Evolutionary conservation across 495 filamentous ascomycete species (phyloP).

Genomic region (Aspergillus nidulans): DNA sequence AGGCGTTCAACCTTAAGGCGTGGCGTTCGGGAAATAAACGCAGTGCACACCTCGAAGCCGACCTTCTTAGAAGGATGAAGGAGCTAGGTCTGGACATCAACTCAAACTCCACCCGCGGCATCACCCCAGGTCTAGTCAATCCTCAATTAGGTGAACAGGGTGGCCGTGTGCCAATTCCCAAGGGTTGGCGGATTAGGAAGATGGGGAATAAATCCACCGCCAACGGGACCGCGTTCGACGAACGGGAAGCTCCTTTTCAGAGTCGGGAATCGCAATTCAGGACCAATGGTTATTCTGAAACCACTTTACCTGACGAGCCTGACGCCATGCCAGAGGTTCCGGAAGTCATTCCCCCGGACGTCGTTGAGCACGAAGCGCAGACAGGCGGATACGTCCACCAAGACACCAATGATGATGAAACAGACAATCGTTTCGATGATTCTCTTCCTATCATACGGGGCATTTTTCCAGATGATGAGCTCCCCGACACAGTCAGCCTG

Average conservation of each 20-base stretch:
- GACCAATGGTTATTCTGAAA: not conserved
- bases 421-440: not conserved
- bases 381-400: not conserved
- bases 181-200: not conserved
- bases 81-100: conserved; percentile 2
- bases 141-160: conserved; percentile 14
- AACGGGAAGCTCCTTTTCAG: not conserved
- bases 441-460: not conserved
- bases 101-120: conserved; percentile 24
- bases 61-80: conserved; percentile 5
- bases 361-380: not conserved
- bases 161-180: conserved; percentile 13
- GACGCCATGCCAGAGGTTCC: not conserved
- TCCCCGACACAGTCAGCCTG: not conserved
- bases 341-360: not conserved
- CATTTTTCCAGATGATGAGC: conserved; percentile 4
- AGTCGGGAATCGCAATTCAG: not conserved
- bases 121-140: conserved; percentile 28
- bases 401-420: not conserved
- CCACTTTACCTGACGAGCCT: not conserved
- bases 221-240: not conserved
- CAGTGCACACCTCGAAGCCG: conserved; percentile 2
- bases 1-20: conserved; percentile 11
- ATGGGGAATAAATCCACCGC: not conserved
- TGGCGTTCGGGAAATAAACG: conserved; percentile 22